Evolutionary conservation across 2,329 filamentous ascomycete genomes (phyloP).

Genomic region (Lizonia empirigonia): DNA sequence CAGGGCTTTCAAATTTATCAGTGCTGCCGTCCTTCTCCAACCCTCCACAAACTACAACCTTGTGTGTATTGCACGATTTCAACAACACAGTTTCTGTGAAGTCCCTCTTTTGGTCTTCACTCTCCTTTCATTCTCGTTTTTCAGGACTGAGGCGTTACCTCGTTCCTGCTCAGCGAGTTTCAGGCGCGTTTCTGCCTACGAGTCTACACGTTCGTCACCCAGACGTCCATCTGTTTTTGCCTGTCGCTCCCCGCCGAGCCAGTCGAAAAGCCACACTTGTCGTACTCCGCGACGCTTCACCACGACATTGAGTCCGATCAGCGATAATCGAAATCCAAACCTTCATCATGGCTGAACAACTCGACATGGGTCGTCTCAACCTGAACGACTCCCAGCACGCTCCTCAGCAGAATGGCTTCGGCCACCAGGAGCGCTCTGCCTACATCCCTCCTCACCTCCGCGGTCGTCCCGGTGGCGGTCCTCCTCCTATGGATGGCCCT

Average conservation of each 20-base stretch:
- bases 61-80: constrained; percentile 40
- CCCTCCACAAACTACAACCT: constrained; percentile 36
- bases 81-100: constrained; percentile 44
- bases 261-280: constrained; percentile 28
- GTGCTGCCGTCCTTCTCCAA: constrained; percentile 29
- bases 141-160: constrained; percentile 46
- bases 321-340: constrained; percentile 17
- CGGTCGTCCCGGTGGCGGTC: constrained; percentile 43
- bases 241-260: constrained; percentile 41
- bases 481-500: constrained; percentile 49
- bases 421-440: constrained; percentile 65
- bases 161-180: constrained; percentile 48
- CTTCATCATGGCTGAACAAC: constrained; percentile 59
- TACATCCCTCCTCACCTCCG: constrained; percentile 90
- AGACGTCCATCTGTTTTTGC: constrained; percentile 31
- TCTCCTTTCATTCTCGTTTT: constrained; percentile 49
- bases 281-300: constrained; percentile 23
- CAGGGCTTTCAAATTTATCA: constrained; percentile 32
- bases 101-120: constrained; percentile 51
- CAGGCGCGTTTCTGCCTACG: constrained; percentile 50
- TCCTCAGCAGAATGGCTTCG: constrained; percentile 52
- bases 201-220: constrained; percentile 41
- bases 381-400: constrained; percentile 70
- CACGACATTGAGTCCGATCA: constrained; percentile 14
- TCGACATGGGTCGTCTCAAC: constrained; percentile 79